phyloP scores from a whole-genome alignment of 495 filamentous ascomycete species.

The Hyaloscypha hepaticicola region DNA sequence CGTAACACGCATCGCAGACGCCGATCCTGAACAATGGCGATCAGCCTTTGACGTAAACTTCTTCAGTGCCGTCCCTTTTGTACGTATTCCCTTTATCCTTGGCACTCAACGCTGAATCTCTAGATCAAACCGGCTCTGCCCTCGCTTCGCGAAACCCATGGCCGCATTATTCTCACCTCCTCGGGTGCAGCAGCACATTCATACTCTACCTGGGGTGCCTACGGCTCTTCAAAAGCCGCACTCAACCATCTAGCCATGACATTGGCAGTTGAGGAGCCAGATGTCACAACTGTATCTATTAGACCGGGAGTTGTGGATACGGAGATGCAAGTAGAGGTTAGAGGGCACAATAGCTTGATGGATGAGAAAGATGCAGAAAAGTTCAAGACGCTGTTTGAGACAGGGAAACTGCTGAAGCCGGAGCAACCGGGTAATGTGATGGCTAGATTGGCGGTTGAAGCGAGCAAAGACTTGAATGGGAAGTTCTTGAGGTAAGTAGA shows the following conservation, averaged over 20 bases:
- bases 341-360: conserved; percentile 69
- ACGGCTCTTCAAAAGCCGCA: conserved; percentile 85
- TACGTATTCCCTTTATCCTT: conserved; percentile 42
- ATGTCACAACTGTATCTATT: conserved; percentile 66
- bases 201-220: conserved; percentile 74
- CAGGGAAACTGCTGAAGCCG: conserved; percentile 70
- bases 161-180: conserved; percentile 70
- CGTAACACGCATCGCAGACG: conserved; percentile 67
- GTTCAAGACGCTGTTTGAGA: conserved; percentile 65
- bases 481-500: conserved; percentile 64
- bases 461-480: conserved; percentile 66
- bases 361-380: conserved; percentile 61
- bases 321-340: conserved; percentile 84
- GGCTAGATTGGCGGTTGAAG: conserved; percentile 63
- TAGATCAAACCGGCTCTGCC: conserved; percentile 75
- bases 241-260: conserved; percentile 78
- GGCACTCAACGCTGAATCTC: neutral
- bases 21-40: conserved; percentile 69
- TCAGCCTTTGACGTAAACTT: conserved; percentile 79
- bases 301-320: conserved; percentile 88
- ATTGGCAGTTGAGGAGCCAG: conserved; percentile 75
- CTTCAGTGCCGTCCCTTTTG: conserved; percentile 75
- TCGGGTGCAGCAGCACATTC: conserved; percentile 68
- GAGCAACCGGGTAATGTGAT: conserved; percentile 87
- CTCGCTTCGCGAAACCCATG: conserved; percentile 64